These are phyloP conservation scores for Rubia tinctorum DNA, from an alignment of 305 asterid species.

Conservation along the genomic window DNA sequence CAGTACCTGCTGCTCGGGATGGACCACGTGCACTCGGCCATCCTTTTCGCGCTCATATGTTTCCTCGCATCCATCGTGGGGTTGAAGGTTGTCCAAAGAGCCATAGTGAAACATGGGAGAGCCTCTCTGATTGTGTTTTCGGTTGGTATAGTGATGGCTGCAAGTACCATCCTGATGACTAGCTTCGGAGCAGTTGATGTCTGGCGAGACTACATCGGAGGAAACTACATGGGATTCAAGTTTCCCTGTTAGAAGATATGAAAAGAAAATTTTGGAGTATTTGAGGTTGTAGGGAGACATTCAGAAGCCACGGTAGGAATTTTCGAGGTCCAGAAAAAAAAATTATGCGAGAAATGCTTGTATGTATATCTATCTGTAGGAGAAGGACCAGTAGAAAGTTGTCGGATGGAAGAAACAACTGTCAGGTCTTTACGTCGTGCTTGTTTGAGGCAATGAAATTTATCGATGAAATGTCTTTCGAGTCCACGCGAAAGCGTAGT, in stretches of 20 bases:
- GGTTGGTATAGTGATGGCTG: slow-evolving; percentile 59
- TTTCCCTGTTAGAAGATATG: slow-evolving; percentile 42
- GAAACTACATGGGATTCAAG: slow-evolving; percentile 68
- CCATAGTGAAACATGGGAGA: slow-evolving; percentile 48
- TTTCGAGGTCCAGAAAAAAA: no score
- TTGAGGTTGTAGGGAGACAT: not conserved
- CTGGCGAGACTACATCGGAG: slow-evolving; percentile 49
- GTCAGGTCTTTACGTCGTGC: not conserved
- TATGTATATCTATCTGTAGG: no score
- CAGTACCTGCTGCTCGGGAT: slow-evolving; percentile 64
- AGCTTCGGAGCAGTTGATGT: slow-evolving; percentile 49
- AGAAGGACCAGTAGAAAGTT: no score
- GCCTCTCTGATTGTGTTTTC: slow-evolving; percentile 82
- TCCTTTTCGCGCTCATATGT: slow-evolving; percentile 43
- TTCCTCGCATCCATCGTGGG: slow-evolving; percentile 53
- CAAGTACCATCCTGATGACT: slow-evolving; percentile 62
- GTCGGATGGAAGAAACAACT: no score
- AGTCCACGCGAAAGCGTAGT: no score
- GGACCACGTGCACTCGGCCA: slow-evolving; percentile 43
- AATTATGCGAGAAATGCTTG: no score
- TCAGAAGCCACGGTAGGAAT: not conserved
- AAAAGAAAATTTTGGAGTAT: not conserved
- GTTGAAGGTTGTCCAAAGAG: slow-evolving; percentile 46
- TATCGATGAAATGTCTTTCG: no score
- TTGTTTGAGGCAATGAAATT: not conserved